Evolutionary conservation across 2,329 filamentous ascomycete species (phyloP), one percentile per base, ranked within the genome.

Genomic region (Xylaria sp.): DNA sequence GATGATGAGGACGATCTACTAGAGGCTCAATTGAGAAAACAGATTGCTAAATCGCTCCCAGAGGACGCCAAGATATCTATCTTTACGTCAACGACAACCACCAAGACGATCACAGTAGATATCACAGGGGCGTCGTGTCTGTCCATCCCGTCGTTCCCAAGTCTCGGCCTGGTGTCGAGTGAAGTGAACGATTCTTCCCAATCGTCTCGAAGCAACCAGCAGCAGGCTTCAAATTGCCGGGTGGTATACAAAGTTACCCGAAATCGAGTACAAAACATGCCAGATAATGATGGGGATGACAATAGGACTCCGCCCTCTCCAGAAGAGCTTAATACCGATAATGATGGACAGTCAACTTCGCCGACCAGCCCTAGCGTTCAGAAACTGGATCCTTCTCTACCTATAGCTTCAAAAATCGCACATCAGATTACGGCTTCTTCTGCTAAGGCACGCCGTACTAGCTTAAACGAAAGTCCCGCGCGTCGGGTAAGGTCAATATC

Each of bases 91-190:
- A 86, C 87, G 0, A 84, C 83, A 0, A 89, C 86, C 1, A 87
- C 85, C 7, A 89, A 89, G 68, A 90, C 83, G 15, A 88, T 90
- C 71, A 89, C 88, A 0, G 87, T 90, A 2, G 87, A 90, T 60
- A 84, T 91, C 42, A 83, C 83, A 15, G 86, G 87, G 0, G 79
- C 83, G 4, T 79, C 83, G 22, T 80, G 83, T 5, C 80, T 85
- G 2, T 80, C 84, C 1, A 77, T 90, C 1, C 79, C 84, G 1
- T 85, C 86, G 1, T 84, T 87, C 0, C 85, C 86, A 0, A 87
- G 87, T 0, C 83, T 89, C 10, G 86, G 89, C 72, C 79, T 90
- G 9, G 78, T 90, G 69, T 82, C 86, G 65, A 81, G 78, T 77
- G 73, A 85, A 60, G 69, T 75, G 47, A 73, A 64, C 38, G 62